A percentile compares a stretch with the other conserved stretches of the same genome.
Conservation (phyloP, 257 asterid species). For the Nicotiana sylvestris region DNA sequence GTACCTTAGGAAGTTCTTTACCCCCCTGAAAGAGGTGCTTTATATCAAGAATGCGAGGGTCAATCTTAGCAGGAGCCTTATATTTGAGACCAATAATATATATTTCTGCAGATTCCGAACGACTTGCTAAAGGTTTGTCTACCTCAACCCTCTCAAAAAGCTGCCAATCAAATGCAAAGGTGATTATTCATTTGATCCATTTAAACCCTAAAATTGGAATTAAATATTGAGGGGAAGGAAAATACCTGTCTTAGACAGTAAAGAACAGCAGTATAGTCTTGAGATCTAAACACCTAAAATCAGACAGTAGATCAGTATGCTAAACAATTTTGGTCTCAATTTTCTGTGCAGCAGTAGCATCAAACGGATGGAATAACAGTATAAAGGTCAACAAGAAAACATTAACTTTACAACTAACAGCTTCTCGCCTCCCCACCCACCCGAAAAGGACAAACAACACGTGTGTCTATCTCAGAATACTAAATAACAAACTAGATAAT, state of each 20-base stretch:
- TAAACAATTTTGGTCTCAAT: background rate
- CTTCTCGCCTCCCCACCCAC: too few relatives aligned
- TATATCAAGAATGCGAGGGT: conserved; percentile 84
- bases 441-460: too few relatives aligned
- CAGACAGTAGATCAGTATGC: background rate
- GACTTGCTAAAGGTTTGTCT: conserved; percentile 83
- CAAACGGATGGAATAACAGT: too few relatives aligned
- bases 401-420: too few relatives aligned
- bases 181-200: conserved; percentile 1
- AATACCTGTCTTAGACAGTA: conserved; percentile 85
- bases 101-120: conserved; percentile 84
- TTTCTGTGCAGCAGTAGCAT: too few relatives aligned
- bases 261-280: conserved; percentile 80
- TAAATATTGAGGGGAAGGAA: background rate
- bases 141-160: conserved; percentile 95
- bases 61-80: conserved; percentile 96
- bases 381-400: too few relatives aligned
- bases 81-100: conserved; percentile 68
- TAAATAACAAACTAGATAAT: background rate
- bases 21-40: conserved; percentile 84
- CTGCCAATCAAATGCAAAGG: conserved; percentile 33
- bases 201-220: background rate
- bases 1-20: conserved; percentile 74
- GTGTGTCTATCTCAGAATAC: background rate
- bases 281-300: conserved; percentile 85